Base-by-base conservation (phyloP, 2,329 filamentous ascomycete species). In the Madurella mycetomatis region DNA sequence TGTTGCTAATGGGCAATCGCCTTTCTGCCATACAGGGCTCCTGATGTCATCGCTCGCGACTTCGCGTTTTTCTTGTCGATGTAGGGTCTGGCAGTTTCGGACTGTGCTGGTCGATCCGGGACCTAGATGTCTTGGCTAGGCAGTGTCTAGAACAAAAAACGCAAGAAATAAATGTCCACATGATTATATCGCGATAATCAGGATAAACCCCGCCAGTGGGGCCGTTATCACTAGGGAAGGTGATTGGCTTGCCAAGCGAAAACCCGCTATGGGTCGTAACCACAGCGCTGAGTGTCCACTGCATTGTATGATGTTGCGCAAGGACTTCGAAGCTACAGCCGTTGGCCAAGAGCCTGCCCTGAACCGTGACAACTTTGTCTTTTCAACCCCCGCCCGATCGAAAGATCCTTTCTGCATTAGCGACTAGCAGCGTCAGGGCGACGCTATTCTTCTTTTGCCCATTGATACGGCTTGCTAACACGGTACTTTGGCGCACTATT, bases 201-300 rank as follows among this genome's bases (percentile, higher is more conserved):
- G 25, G 25, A 25, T 25, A 25, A 25, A 49, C 56, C 59, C 59
- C 59, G 55, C 57, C 30, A 52, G 52, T 59, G 59, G 51, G 54
- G 41, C 41, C 9, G 32, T 54, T 59, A 60, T 60, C 55, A 40
- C 16, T 47, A n/a, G 44, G 30, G 17, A 5, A 18, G 8, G 15
- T 60, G 55, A 64, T 62, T 62, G 60, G 62, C 25, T 31, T n/a
- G 47, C 34, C 48, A 55, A 57, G 56, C 57, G 54, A 55, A 59
- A 62, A 62, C 56, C 53, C 53, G 49, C 43, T 55, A 25, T 25
- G 25, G 25, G 25, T 25, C 25, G 25, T 7, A 25, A 25, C 25
- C 25, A 25, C 25, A 25, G 25, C 25, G 25, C 25, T 25, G 25
- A 25, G 25, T 25, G 25, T 25, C 25, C 25, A 25, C 25, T 25